Evolutionary conservation across 1,139 yeast genomes (phyloP).

Genomic region (Casaregolazyma suthepensis): DNA sequence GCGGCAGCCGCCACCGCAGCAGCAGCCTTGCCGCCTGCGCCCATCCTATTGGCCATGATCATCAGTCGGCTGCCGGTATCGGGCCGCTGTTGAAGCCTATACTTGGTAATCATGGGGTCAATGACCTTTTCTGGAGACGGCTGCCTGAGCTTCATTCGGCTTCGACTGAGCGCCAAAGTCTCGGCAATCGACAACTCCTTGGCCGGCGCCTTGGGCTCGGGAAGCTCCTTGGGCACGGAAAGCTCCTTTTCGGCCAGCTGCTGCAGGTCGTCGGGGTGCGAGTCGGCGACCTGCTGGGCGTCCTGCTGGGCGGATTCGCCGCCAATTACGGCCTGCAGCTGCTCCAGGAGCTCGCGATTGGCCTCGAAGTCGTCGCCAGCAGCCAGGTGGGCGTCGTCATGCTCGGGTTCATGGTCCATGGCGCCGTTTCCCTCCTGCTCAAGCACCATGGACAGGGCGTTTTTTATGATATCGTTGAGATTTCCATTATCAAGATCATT

Average conservation of each 20-base stretch:
- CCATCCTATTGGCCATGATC: neutral
- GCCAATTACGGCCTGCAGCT: conserved; percentile 11
- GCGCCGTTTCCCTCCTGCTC: conserved; percentile 3
- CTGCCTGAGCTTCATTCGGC: conserved; percentile 27
- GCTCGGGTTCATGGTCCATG: neutral
- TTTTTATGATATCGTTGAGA: conserved; percentile 14
- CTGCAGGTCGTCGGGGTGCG: neutral
- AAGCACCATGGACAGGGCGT: conserved; percentile 15
- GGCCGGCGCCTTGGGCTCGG: neutral
- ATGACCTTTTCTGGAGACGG: conserved; percentile 15
- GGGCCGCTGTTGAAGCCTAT: conserved; percentile 5
- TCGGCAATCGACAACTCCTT: conserved; percentile 51
- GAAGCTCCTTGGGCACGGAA: neutral
- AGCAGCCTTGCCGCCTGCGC: conserved; percentile 5
- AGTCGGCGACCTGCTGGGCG: neutral
- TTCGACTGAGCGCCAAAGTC: conserved; percentile 53
- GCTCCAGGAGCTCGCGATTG: conserved; percentile 10
- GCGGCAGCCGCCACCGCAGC: conserved; percentile 1
- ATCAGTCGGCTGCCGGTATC: conserved; percentile 1
- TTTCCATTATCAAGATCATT: conserved; percentile 10
- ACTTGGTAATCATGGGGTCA: conserved; percentile 26
- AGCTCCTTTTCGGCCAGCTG: neutral
- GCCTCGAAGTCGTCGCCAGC: conserved; percentile 4
- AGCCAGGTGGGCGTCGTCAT: neutral
- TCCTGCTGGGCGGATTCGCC: neutral